Percentiles rank a stretch among this genome's conserved stretches.
These are phyloP conservation scores for Lachnellula hyalina DNA, from an alignment of 2,329 filamentous ascomycete species.

Conservation along the genomic window DNA sequence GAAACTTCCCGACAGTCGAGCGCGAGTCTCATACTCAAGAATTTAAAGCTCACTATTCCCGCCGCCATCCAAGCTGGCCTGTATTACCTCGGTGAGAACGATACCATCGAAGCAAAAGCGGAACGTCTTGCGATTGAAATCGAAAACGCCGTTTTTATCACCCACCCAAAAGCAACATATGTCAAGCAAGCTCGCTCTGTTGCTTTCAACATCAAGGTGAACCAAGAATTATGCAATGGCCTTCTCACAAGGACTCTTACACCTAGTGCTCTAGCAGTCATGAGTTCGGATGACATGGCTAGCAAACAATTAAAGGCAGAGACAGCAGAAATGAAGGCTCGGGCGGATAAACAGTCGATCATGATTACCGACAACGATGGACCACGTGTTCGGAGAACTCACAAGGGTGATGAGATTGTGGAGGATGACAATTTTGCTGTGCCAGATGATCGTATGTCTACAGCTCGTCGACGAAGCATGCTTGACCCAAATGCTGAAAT, in stretches of 20 bases:
- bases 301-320: slow-evolving; percentile 81
- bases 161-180: slow-evolving; percentile 50
- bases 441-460: slow-evolving; percentile 27
- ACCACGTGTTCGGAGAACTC: slow-evolving; percentile 78
- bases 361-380: slow-evolving; percentile 64
- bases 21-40: slow-evolving; percentile 66
- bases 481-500: slow-evolving; percentile 32
- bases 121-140: slow-evolving; percentile 72
- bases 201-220: slow-evolving; percentile 83
- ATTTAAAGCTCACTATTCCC: slow-evolving; percentile 61
- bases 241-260: slow-evolving; percentile 69
- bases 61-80: slow-evolving; percentile 60
- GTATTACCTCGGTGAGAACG: slow-evolving; percentile 57
- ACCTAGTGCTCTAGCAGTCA: slow-evolving; percentile 72
- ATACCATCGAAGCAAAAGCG: slow-evolving; percentile 58
- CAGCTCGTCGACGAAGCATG: slow-evolving; percentile 35
- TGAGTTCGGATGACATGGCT: slow-evolving; percentile 87
- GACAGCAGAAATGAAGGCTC: slow-evolving; percentile 70
- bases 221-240: slow-evolving; percentile 69
- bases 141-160: slow-evolving; percentile 63
- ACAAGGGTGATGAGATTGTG: slow-evolving; percentile 90
- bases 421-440: slow-evolving; percentile 60
- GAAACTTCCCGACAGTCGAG: slow-evolving; percentile 60
- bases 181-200: slow-evolving; percentile 67
- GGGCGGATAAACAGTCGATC: slow-evolving; percentile 77